Base-by-base conservation (phyloP, 2,329 filamentous ascomycete genomes). In the Cladosporium sp. region DNA sequence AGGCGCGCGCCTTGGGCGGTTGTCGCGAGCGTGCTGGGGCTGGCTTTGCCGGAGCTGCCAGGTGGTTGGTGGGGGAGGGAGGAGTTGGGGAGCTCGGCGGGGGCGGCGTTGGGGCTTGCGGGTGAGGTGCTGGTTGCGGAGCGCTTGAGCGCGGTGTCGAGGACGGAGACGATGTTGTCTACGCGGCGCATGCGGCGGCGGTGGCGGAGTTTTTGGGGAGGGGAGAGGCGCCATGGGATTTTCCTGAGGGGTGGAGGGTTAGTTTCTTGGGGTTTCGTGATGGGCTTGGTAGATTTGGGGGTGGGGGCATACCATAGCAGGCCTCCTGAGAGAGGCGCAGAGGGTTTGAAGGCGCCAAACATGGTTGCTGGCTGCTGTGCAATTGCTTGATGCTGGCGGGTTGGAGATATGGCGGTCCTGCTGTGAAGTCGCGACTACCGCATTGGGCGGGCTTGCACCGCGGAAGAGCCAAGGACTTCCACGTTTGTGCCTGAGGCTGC, bases 221-320 rank as follows among this genome's bases (percentile, higher is more conserved):
- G 79, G 54, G 93, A 98, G 67, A 98, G 83, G 57, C 93, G 86
- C 91, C 91, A 98, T 62, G 93, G 93, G 64, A 87, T 90, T 83
- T 98, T 98, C 93, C 88, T 84, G 63, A 35, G 38, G 18, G 42
- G 5, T 18, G 13, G 11, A 9, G 10, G 14, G 31, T 43, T 31
- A 50, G 48, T 34, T 32, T 8, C 9, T 32, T n/a, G 31, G n/a
- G 16, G 22, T 43, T 43, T 56, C 32, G 54, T 42, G 19, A 9
- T 41, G 14, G 52, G 56, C 54, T 59, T 59, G 46, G 48, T 48
- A 35, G 43, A 49, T 40, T 50, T 6, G 19, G 40, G 16, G 42
- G 33, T 38, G 18, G n/a, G 41, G 32, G 60, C 72, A 43, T 78
- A 89, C 86, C 90, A 95, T 62, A 95, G 78, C 51, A 95, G 84